A percentile compares a stretch with the other conserved stretches of the same genome.
Conservation (phyloP, 805 yeast species). For the Ogataea wickerhamii region DNA sequence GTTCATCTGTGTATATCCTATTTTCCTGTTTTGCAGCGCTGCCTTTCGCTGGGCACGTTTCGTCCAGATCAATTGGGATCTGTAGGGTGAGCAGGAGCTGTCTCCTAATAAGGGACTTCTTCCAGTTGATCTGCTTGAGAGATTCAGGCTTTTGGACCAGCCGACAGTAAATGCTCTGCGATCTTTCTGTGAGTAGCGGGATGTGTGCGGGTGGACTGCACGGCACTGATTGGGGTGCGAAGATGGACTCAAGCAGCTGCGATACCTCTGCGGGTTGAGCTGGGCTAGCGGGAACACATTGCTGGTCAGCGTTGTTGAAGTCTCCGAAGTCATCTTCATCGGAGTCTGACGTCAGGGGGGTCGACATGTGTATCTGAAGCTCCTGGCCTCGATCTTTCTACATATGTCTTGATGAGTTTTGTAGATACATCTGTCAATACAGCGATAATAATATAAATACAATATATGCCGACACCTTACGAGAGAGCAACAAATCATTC, state of each 20-base stretch:
- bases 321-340: slow-evolving; percentile 12
- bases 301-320: slow-evolving; percentile 12
- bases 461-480: no score
- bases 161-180: slow-evolving; percentile 21
- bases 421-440: no score
- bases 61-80: slow-evolving; percentile 70
- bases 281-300: slow-evolving; percentile 11
- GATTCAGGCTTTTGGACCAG: slow-evolving; percentile 37
- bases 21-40: background rate
- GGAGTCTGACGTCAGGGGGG: background rate
- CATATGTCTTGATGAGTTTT: no score
- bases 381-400: no score
- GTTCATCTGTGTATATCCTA: no score
- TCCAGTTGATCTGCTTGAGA: slow-evolving; percentile 65
- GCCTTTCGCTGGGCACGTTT: slow-evolving; percentile 30
- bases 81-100: slow-evolving; percentile 62
- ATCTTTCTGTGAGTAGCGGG: slow-evolving; percentile 22
- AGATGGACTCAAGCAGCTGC: background rate
- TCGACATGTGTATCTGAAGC: no score
- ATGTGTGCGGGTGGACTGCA: background rate
- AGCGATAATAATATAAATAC: no score
- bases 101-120: slow-evolving; percentile 58
- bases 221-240: slow-evolving; percentile 11
- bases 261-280: background rate
- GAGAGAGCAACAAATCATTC: no score